A percentile compares a stretch with the other conserved stretches of the same genome.
Conservation (phyloP, 2,329 filamentous ascomycete genomes). For the Chaetothyriales sp. region DNA sequence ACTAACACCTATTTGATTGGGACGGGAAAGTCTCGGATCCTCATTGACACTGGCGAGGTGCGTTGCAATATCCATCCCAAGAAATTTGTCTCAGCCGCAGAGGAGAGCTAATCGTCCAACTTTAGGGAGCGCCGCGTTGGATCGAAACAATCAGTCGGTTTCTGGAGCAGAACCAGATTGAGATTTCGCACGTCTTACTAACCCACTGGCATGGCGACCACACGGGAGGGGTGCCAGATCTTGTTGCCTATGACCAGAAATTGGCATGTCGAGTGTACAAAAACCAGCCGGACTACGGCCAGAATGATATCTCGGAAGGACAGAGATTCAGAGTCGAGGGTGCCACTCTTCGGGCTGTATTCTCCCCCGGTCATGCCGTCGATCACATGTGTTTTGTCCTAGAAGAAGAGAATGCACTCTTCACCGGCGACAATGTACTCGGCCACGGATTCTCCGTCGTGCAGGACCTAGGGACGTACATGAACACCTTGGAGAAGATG, state of each 20-base stretch:
- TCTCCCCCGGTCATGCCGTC: conserved; percentile 52
- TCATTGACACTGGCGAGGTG: conserved; percentile 25
- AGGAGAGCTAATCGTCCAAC: too few species aligned
- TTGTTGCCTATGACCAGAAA: conserved; percentile 21
- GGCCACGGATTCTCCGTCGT: conserved; percentile 26
- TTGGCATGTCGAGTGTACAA: conserved; percentile 24
- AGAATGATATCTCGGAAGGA: conserved; percentile 24
- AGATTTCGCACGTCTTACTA: conserved; percentile 29
- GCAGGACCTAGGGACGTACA: too few species aligned
- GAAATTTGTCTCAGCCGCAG: too few species aligned
- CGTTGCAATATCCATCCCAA: too few species aligned
- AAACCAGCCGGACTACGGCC: conserved; percentile 19
- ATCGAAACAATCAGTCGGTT: too few species aligned
- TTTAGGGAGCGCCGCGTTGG: too few species aligned
- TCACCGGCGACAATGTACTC: conserved; percentile 67
- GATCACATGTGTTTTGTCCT: conserved; percentile 66
- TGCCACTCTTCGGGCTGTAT: conserved; percentile 26
- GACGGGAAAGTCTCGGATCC: conserved; percentile 21
- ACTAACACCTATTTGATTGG: conserved; percentile 29
- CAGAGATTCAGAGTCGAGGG: conserved; percentile 27
- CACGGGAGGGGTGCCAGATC: conserved; percentile 28
- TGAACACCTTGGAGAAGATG: too few species aligned
- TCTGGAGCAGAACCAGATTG: conserved; percentile 12
- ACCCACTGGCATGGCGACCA: conserved; percentile 34
- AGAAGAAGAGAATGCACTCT: conserved; percentile 57